Evolutionary conservation across 441 rosid genomes (phyloP).

Genomic region (Hypseocharis bilobata): DNA sequence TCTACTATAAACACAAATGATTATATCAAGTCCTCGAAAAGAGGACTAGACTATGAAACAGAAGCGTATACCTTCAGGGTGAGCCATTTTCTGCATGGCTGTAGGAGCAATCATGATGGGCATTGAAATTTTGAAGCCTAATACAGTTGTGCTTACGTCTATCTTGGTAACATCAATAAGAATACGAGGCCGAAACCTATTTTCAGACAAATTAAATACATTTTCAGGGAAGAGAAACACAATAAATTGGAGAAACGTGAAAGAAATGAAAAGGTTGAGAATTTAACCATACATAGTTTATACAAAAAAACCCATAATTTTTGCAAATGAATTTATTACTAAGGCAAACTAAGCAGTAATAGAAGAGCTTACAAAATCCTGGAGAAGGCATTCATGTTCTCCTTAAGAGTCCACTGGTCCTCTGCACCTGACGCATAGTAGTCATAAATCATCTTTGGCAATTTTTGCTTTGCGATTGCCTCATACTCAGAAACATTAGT

Average conservation of each 20-base stretch:
- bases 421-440: conserved; percentile 92
- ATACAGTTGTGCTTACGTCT: conserved; percentile 57
- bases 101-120: conserved; percentile 98
- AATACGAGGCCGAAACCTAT: conserved; percentile 84
- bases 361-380: conserved; percentile 59
- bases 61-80: conserved; percentile 62
- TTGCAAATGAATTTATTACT: too few species aligned
- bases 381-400: conserved; percentile 74
- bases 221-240: conserved; percentile 1
- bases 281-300: background rate
- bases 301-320: background rate
- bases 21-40: conserved; percentile 7
- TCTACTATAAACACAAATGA: background rate
- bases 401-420: conserved; percentile 85
- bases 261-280: background rate
- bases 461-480: conserved; percentile 68
- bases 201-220: conserved; percentile 5
- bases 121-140: conserved; percentile 88
- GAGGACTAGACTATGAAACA: conserved; percentile 6
- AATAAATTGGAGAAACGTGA: background rate
- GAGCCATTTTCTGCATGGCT: conserved; percentile 98
- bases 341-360: background rate
- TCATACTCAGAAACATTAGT: conserved; percentile 79
- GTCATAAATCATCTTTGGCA: conserved; percentile 93
- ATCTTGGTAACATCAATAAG: conserved; percentile 78